Conservation (phyloP, 495 filamentous ascomycete species). For the Tuber brumale region DNA sequence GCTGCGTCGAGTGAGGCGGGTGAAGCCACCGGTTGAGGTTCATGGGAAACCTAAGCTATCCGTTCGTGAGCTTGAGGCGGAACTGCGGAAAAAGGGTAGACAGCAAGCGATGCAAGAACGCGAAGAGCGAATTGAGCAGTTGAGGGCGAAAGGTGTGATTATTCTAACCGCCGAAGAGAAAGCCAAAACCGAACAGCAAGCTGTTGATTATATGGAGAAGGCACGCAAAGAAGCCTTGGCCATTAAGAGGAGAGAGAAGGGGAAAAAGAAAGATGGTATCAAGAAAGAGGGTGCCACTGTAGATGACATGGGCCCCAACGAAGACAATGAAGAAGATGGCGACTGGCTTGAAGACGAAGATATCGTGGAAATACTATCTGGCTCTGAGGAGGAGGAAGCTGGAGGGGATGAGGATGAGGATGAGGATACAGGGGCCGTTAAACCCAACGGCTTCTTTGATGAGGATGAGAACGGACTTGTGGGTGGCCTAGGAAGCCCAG, state of each 20-base stretch:
- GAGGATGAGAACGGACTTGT: constrained; percentile 50
- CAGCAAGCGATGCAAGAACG: constrained; percentile 73
- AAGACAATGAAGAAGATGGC: constrained; percentile 60
- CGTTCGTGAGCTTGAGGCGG: constrained; percentile 60
- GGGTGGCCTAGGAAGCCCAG: constrained; percentile 43
- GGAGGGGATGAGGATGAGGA: constrained; percentile 43
- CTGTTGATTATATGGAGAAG: constrained; percentile 80
- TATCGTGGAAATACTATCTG: constrained; percentile 44
- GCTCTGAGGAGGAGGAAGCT: constrained; percentile 44
- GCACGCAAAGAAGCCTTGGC: constrained; percentile 73
- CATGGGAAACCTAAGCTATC: constrained; percentile 49
- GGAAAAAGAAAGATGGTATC: constrained; percentile 52
- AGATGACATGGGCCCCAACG: constrained; percentile 52
- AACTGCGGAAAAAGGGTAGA: constrained; percentile 61
- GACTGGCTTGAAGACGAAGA: constrained; percentile 48
- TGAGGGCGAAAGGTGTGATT: constrained; percentile 69
- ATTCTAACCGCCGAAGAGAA: constrained; percentile 84
- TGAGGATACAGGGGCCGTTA: constrained; percentile 47
- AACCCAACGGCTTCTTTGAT: constrained; percentile 63
- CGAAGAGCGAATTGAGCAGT: constrained; percentile 67
- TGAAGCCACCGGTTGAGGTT: constrained; percentile 13
- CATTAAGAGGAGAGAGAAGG: constrained; percentile 68
- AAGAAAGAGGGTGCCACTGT: constrained; percentile 46
- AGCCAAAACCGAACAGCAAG: constrained; percentile 66
- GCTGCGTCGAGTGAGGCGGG: constrained; percentile 19